phyloP scores from a whole-genome alignment of 805 yeast species.

The Candida stauntonica region DNA sequence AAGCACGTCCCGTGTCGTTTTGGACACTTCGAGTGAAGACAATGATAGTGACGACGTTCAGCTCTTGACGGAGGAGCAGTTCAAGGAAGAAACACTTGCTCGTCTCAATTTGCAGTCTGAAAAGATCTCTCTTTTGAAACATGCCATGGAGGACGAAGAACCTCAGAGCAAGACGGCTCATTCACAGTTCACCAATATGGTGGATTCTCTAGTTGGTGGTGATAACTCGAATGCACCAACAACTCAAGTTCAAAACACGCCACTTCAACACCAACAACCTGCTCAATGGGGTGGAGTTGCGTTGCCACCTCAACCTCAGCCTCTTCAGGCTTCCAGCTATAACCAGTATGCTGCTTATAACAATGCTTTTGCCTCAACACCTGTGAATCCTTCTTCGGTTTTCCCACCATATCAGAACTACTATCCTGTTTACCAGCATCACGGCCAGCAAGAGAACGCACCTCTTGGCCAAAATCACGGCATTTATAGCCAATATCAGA shows the following conservation, averaged over 20 bases:
- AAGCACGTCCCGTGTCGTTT: too few species aligned
- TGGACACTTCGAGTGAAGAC: too few species aligned
- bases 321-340: too few species aligned
- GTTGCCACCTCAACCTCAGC: background rate
- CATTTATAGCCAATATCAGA: background rate
- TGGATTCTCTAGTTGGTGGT: slow-evolving; percentile 1
- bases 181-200: slow-evolving; percentile 1
- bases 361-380: slow-evolving; percentile 2
- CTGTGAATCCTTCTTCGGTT: slow-evolving; percentile 1
- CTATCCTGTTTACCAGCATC: slow-evolving; percentile 4
- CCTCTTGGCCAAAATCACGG: background rate
- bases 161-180: background rate
- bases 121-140: background rate
- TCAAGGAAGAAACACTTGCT: background rate
- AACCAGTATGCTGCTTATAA: slow-evolving; percentile 1
- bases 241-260: too few species aligned
- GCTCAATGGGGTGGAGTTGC: background rate
- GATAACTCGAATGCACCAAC: background rate
- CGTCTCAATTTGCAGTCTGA: background rate
- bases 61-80: background rate
- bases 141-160: background rate
- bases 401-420: slow-evolving; percentile 10
- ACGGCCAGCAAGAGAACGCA: background rate
- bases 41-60: background rate
- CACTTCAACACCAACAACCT: too few species aligned